Conservation (phyloP, 1,284 basidiomycete species). For the Ceratobasidium sp. region DNA sequence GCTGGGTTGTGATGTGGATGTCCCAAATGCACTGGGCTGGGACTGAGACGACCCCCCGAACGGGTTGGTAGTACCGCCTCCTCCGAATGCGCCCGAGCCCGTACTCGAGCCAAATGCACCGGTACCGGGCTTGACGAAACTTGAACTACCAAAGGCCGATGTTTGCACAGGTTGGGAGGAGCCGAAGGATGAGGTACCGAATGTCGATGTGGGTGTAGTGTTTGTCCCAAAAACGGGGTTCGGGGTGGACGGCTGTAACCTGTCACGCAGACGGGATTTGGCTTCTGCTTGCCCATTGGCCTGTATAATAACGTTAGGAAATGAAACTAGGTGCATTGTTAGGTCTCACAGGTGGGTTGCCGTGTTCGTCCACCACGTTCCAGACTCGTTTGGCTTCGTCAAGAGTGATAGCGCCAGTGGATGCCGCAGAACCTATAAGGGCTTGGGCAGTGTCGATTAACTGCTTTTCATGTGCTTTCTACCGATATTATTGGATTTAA, state of each 20-base stretch:
- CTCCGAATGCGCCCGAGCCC: slow-evolving; percentile 43
- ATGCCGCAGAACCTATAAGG: slow-evolving; percentile 8
- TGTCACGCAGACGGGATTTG: slow-evolving; percentile 29
- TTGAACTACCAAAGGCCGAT: slow-evolving; percentile 27
- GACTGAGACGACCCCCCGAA: slow-evolving; percentile 44
- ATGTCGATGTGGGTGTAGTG: slow-evolving; percentile 12
- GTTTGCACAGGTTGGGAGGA: slow-evolving; percentile 21
- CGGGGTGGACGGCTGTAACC: slow-evolving; percentile 23
- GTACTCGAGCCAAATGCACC: slow-evolving; percentile 44
- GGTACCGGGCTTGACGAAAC: slow-evolving; percentile 41
- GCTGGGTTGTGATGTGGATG: slow-evolving; percentile 37
- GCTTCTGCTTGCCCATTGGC: slow-evolving; percentile 20
- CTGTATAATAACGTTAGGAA: not conserved
- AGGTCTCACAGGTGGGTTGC: slow-evolving; percentile 17
- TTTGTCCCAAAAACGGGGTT: slow-evolving; percentile 21
- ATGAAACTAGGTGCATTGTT: not conserved
- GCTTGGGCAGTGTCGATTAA: slow-evolving; percentile 12
- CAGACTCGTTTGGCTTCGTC: slow-evolving; percentile 30
- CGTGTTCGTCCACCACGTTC: slow-evolving; percentile 26
- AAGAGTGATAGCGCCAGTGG: slow-evolving; percentile 29
- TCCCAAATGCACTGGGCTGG: slow-evolving; percentile 37
- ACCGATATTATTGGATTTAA: slow-evolving; percentile 10
- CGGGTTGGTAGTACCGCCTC: slow-evolving; percentile 32
- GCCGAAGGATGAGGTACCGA: slow-evolving; percentile 16
- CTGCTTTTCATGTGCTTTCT: slow-evolving; percentile 63